These are phyloP conservation scores for Taxillus chinensis DNA, from an alignment of 164 flowering plant genomes.

Conservation along the genomic window DNA sequence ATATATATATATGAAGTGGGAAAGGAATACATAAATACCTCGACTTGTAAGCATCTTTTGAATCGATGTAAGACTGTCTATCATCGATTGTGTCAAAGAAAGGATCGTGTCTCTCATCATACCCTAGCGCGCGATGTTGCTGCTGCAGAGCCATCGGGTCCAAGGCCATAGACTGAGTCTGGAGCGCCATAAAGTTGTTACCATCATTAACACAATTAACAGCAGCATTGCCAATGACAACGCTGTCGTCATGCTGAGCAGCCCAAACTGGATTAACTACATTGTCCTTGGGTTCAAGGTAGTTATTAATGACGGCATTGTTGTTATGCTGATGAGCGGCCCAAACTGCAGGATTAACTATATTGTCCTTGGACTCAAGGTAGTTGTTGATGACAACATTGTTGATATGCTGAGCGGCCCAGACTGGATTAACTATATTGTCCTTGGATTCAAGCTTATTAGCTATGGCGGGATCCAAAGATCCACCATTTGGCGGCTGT, in stretches of 20 bases:
- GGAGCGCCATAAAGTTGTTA: no score
- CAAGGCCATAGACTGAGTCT: no score
- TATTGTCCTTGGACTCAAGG: no score
- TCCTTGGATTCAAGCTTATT: neutral
- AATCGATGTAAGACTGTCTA: constrained; percentile 49
- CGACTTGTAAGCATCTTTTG: constrained; percentile 52
- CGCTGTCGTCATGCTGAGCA: neutral
- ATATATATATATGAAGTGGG: no score
- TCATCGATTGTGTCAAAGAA: constrained; percentile 57
- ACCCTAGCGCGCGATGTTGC: constrained; percentile 29
- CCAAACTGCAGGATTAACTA: no score
- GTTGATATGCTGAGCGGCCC: neutral
- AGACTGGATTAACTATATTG: neutral
- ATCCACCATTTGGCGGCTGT: no score
- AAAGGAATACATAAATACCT: constrained; percentile 19
- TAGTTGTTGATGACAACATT: neutral
- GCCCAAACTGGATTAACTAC: neutral
- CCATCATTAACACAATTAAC: no score
- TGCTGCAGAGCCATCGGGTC: constrained; percentile 11
- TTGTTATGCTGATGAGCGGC: no score
- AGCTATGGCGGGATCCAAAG: no score
- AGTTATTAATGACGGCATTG: no score
- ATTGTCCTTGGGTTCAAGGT: neutral
- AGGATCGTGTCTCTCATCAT: constrained; percentile 41
- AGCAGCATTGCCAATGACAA: neutral